Conservation (phyloP, 2,329 filamentous ascomycete species). For the Cladosporium sp. region DNA sequence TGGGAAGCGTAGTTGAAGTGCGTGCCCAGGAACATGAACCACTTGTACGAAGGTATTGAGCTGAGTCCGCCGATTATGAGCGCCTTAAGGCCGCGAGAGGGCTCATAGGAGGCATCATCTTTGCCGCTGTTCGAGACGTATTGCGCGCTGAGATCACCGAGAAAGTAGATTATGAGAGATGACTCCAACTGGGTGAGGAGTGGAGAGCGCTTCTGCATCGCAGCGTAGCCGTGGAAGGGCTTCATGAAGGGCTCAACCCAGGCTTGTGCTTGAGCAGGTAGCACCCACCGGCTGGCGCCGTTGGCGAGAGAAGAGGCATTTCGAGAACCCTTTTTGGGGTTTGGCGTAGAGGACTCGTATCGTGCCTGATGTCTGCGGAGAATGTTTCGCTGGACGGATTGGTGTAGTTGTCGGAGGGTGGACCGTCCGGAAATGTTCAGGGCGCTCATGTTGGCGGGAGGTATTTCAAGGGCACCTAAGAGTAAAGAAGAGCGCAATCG, state of each 20-base stretch:
- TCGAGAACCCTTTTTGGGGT: conserved; percentile 18
- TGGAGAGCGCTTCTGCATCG: conserved; percentile 69
- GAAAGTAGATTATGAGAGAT: conserved; percentile 74
- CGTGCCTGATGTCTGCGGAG: conserved; percentile 29
- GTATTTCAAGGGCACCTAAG: not conserved
- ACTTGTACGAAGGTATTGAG: conserved; percentile 77
- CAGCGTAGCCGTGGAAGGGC: conserved; percentile 61
- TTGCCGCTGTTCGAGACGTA: conserved; percentile 48
- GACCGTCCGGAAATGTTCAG: conserved; percentile 31
- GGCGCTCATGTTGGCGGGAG: conserved; percentile 29
- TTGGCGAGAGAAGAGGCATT: conserved; percentile 21
- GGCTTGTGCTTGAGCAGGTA: conserved; percentile 47
- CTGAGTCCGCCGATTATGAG: conserved; percentile 71
- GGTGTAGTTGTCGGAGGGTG: conserved; percentile 34
- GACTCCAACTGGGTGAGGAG: conserved; percentile 77
- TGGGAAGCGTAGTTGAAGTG: conserved; percentile 83
- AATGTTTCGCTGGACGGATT: conserved; percentile 36
- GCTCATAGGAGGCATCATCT: conserved; percentile 59
- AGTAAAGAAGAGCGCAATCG: not conserved
- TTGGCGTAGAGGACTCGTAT: conserved; percentile 26
- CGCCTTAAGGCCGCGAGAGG: conserved; percentile 67
- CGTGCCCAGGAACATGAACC: conserved; percentile 77
- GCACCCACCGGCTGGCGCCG: conserved; percentile 26
- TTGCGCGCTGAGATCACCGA: conserved; percentile 77
- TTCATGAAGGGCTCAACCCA: conserved; percentile 49